Base-by-base conservation (phyloP, 306 rosid genomes). In the Oxytropis ochrocephala region DNA sequence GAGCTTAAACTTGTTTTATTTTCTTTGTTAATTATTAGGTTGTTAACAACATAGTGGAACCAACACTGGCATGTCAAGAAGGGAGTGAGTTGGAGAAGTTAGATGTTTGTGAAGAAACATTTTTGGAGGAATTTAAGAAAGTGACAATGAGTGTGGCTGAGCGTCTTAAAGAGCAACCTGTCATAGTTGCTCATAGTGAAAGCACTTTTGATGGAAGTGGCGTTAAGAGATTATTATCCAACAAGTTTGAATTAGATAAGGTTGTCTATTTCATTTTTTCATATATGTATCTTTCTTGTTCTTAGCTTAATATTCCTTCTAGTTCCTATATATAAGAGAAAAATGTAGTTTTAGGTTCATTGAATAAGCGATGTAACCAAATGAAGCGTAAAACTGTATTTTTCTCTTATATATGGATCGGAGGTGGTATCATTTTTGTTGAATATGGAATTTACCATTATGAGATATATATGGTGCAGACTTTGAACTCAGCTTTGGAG, bases 211-310 rank as follows among this genome's bases (percentile, higher is more conserved):
- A 91, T 75, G 97, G 99, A 71, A 87, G 81, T 53, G 88, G 87
- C 36, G 38, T 91, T 30, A 84, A 67, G 86, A 89, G 95, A 75
- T 80, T 94, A 24, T 33, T 94, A 46, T 85, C 95, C 63, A 94
- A 91, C 85, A 85, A 94, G 89, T 91, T 94, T 53, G 99, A 94
- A 70, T 64, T 91, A 14, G 97, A 94, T 68, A 94, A 94, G 99
- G 99, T 24, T 24, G 29, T 91, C 35, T 59, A 8, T 14, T 74
- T 59, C 7, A 21, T 21, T n/a, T 29, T 41, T 38, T 18, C 3
- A 21, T 13, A 14, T 11, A 21, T 6, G 35, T 19, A 4, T 56
- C 29, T 29, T 55, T 56, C 29, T 57, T 39, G 57, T 50, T 56
- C 48, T 21, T 41, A 39, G 53, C 18, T 60, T 56, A 42, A 9